Base-by-base conservation (phyloP, 768 basidiomycete species). In the Suillus subaureus region DNA sequence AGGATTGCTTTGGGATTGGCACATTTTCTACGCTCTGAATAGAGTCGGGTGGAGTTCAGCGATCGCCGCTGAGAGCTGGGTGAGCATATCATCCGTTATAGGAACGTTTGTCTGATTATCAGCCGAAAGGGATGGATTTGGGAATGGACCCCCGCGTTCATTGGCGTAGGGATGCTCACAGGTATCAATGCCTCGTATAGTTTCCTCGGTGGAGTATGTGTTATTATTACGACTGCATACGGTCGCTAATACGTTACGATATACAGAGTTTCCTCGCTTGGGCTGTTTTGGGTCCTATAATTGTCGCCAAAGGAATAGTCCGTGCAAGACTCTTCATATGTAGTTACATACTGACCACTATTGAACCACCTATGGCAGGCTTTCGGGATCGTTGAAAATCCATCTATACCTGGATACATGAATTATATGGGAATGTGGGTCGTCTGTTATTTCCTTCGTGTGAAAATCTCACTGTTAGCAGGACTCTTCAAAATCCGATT, bases 21-120 rank as follows among this genome's bases (percentile, higher is more conserved):
- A 88, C 67, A 82, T 87, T 65, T 86, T 85, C 64, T 88, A 85
- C 85, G 84, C 84, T 16, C 77, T 87, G 40, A 87, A 83, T 74
- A 79, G 83, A 45, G 64, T 86, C 28, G 87, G 86, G 21, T 87
- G 84, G 77, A 84, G 81, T 8, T 82, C 84, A 68, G 85, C 86
- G 69, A 86, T 87, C 64, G 76, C 77, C 12, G 72, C 85, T 60
- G 86, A 88, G 54, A 87, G 85, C 16, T 87, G 86, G 85, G 83
- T 83, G 68, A 47, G 82, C 9, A 12, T 16, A 0, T 2, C 13
- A 5, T 28, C 7, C 18, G 15, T 18, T 8, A 23, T 51, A 23
- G 21, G 33, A 18, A 62, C 15, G 5, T 31, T 49, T 35, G 16
- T 26, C 61, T 55, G 28, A 62, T 57, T 60, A 12, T 33, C 39